Conservation (phyloP, 2,329 filamentous ascomycete genomes). For the Claviceps fusiformis region DNA sequence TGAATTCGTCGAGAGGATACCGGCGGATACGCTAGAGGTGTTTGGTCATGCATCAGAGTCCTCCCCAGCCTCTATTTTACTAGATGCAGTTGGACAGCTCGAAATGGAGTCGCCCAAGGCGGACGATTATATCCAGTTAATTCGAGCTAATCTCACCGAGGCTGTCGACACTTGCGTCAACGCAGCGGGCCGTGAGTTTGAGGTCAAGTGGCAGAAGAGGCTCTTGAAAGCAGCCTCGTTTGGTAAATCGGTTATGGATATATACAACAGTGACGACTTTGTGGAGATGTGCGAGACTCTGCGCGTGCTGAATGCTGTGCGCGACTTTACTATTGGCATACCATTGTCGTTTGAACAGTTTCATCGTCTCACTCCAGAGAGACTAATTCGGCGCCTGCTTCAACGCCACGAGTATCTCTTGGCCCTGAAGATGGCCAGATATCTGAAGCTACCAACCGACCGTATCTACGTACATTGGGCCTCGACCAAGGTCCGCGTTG, state of each 20-base stretch:
- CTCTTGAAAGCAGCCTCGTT: slow-evolving; percentile 94
- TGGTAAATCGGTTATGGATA: slow-evolving; percentile 90
- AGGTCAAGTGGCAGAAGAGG: slow-evolving; percentile 84
- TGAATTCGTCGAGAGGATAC: slow-evolving; percentile 92
- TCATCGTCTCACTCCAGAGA: slow-evolving; percentile 76
- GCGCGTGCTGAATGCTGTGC: slow-evolving; percentile 80
- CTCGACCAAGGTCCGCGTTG: slow-evolving; percentile 78
- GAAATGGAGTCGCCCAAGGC: slow-evolving; percentile 93
- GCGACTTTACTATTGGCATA: slow-evolving; percentile 82
- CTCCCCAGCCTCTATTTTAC: slow-evolving; percentile 77
- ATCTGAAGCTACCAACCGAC: slow-evolving; percentile 73
- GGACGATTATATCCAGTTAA: slow-evolving; percentile 93
- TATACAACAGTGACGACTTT: slow-evolving; percentile 97
- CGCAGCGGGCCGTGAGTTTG: slow-evolving; percentile 86
- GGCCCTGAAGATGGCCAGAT: slow-evolving; percentile 76
- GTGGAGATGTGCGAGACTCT: slow-evolving; percentile 96
- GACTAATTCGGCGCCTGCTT: slow-evolving; percentile 71
- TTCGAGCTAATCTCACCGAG: slow-evolving; percentile 73
- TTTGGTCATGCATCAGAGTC: slow-evolving; percentile 82
- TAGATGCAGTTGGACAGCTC: slow-evolving; percentile 83
- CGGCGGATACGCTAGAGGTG: slow-evolving; percentile 72
- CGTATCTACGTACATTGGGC: slow-evolving; percentile 96
- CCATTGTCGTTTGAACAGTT: slow-evolving; percentile 92
- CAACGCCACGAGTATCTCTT: slow-evolving; percentile 85
- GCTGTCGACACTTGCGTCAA: slow-evolving; percentile 90